Evolutionary conservation across 2,329 filamentous ascomycete genomes (phyloP).

Genomic region (Epichloe bromicola): DNA sequence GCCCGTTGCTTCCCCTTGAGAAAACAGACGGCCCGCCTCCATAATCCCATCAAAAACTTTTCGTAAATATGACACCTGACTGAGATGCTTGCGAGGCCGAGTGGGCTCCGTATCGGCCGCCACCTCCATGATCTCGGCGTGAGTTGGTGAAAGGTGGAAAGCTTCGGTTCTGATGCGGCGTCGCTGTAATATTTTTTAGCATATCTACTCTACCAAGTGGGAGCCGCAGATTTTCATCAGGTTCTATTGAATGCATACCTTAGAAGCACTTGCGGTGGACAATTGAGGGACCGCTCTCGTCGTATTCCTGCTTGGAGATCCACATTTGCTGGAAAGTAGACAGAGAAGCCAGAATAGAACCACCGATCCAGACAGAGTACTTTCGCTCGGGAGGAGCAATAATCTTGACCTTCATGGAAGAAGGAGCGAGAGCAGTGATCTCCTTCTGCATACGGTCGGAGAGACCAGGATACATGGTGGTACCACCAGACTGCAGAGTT

Average conservation of each 20-base stretch:
- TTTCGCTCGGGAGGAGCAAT: conserved; percentile 99
- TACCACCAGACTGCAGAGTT: conserved; percentile 80
- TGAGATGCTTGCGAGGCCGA: conserved; percentile 34
- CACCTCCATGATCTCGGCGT: conserved; percentile 32
- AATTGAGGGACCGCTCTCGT: conserved; percentile 98
- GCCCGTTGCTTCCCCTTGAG: conserved; percentile 33
- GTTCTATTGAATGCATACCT: conserved; percentile 34
- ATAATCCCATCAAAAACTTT: conserved; percentile 44
- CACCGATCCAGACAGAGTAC: conserved; percentile 99
- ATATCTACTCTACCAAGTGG: not conserved
- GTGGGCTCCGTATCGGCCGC: conserved; percentile 29
- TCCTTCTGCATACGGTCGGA: conserved; percentile 99
- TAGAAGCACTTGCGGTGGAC: conserved; percentile 99
- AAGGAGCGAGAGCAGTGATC: conserved; percentile 97
- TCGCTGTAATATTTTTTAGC: conserved; percentile 10
- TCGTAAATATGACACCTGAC: conserved; percentile 42
- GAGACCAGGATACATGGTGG: conserved; percentile 99
- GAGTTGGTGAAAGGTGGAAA: conserved; percentile 21
- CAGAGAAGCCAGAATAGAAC: conserved; percentile 97
- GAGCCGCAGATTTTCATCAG: not conserved
- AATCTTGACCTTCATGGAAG: conserved; percentile 99
- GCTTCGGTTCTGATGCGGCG: conserved; percentile 19
- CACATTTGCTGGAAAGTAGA: conserved; percentile 99
- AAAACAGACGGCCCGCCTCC: conserved; percentile 36
- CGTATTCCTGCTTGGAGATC: conserved; percentile 99